Base-by-base conservation (phyloP, 2,329 filamentous ascomycete species). In the Pseudogymnoascus sp. region DNA sequence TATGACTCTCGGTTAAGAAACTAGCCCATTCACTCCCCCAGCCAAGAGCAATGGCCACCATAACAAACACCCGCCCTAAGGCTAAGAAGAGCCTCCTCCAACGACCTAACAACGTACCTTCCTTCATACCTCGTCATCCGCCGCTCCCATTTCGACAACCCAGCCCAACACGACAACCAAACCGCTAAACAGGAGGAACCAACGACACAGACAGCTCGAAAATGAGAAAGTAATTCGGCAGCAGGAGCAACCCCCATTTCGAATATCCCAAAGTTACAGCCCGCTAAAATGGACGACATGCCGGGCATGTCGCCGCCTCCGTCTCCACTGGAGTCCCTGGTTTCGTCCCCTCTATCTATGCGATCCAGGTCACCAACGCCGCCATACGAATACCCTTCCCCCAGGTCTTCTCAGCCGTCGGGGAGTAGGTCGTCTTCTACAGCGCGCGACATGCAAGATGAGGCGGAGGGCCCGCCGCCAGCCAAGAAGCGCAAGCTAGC, bases 401-500 rank as follows among this genome's bases (percentile, higher is more conserved):
- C 72, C 4, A 67, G 68, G 12, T 71, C 68, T 14, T 72, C 67
- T 60, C 64, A 70, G 65, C 64, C 66, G 5, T 68, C 70, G n/a
- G 70, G 69, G 34, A 69, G 65, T 16, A 65, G 65, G 14, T 47
- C 65, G 10, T 61, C 66, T 18, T 65, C 68, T 14, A 64, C 67
- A 59, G 63, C 65, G 21, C 68, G 68, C 59, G 68, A 69, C 42
- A 61, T 67, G 39, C 64, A 64, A 26, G 65, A 66, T 10, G 61
- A 37, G 39, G 40, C 63, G 34, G 86, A 90, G 70, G 86, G 84
- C 61, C 83, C 81, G 57, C 86, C 86, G 39, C 89, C 90, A 34
- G 79, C 86, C 63, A 96, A 96, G 80, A 89, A 89, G 75, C 86
- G 89, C 71, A 87, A 86, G 73, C 82, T 88, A 63, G 79, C 80